Evolutionary conservation across 805 yeast species (phyloP), one percentile per base, ranked within the genome.

Genomic region (Starmerella riodocensis): DNA sequence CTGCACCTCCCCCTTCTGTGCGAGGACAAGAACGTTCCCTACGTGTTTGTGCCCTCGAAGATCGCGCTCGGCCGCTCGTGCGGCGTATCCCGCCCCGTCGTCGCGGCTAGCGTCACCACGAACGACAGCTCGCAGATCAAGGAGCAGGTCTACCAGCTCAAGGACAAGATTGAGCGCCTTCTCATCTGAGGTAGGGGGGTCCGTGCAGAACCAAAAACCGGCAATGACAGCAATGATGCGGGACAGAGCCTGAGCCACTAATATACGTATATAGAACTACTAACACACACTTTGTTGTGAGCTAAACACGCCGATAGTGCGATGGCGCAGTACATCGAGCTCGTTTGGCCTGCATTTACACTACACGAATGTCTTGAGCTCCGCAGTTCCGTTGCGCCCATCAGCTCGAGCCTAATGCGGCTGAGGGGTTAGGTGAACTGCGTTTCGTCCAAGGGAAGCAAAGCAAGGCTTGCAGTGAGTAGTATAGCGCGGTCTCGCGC

Each of bases 31-130:
- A 91, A 91, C 72, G 98, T 91, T 53, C 96, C 98, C 50, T 91
- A 91, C 72, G 97, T 91, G 50, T 91, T 91, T 54, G 97, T 91
- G 52, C 96, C 99, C 53, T 85, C 96, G 55, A 88, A 91, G 74
- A 77, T 91, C 60, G 98, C 98, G 49, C 73, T 91, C 57, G 99
- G 99, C 65, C 83, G 99, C 73, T 97, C 98, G 58, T 91, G 98
- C 71, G 99, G 99, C 70, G 98, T 91, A 49, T 84, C 97, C 42
- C 82, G 99, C 75, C 96, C 97, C 53, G 99, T 91, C 46, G 88
- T 91, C 63, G 94, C 98, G 61, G 96, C 96, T 50, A 80, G 94
- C 49, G 91, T 91, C 62, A 91, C 99, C 63, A 76, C 97, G 53
- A 91, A 91, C 70, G 99, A 91, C 61, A 94, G 95, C 58, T 85